Conservation (phyloP, 2,329 filamentous ascomycete species). For the Paraconiothyrium sp. region DNA sequence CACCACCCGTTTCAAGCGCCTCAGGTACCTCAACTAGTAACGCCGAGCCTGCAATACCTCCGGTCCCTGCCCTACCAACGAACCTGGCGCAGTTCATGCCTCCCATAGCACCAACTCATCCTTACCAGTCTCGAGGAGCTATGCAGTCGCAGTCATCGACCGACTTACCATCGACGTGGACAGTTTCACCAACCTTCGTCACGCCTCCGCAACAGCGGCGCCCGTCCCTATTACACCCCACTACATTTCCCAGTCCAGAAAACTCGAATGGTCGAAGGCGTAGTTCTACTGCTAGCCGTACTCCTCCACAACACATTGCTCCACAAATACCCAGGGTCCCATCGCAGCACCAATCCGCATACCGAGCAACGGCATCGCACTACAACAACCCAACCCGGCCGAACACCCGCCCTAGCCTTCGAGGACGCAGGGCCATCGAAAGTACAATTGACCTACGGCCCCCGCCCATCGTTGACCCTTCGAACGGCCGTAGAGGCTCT, state of each 20-base stretch:
- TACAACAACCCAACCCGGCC: conserved; percentile 2
- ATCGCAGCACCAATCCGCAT: conserved; percentile 27
- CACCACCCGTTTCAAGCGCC: conserved; percentile 37
- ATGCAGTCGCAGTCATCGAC: conserved; percentile 36
- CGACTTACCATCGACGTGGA: conserved; percentile 28
- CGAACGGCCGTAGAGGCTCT: conserved; percentile 34
- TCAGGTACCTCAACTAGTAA: conserved; percentile 5
- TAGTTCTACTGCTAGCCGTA: conserved; percentile 32
- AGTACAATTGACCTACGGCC: conserved; percentile 34
- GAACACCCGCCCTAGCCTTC: conserved; percentile 25
- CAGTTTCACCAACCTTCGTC: conserved; percentile 7
- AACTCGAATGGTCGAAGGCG: conserved; percentile 32
- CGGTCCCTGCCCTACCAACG: conserved; percentile 37
- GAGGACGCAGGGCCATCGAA: conserved; percentile 27
- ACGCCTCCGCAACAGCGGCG: conserved; percentile 26
- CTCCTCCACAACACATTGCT: conserved; percentile 24
- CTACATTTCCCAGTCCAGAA: conserved; percentile 44
- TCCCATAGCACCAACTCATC: conserved; percentile 27
- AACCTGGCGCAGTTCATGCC: conserved; percentile 27
- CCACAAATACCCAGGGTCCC: conserved; percentile 24
- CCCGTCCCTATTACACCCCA: conserved; percentile 46
- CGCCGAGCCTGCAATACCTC: conserved; percentile 28
- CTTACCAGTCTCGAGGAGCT: conserved; percentile 30
- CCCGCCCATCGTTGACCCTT: conserved; percentile 28
- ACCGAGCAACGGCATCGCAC: conserved; percentile 24